Evolutionary conservation across 352 stramenopile species (phyloP).

Genomic region (Saprolegnia diclina): DNA sequence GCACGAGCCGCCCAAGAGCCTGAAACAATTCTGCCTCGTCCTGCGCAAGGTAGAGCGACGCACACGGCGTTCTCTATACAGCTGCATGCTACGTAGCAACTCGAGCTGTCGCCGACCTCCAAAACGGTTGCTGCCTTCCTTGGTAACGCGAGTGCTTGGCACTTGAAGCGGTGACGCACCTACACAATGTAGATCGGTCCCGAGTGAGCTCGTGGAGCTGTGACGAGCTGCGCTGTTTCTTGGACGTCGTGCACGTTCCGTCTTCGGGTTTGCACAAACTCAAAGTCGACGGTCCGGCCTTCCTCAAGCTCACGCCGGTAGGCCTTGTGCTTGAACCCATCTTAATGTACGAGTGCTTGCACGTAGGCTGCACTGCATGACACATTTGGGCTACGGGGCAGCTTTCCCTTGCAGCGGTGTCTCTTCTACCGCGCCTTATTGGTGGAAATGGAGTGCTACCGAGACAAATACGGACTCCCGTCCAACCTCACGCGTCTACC

Average conservation of each 20-base stretch:
- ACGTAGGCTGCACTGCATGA: constrained; percentile 5
- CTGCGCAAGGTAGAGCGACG: neutral
- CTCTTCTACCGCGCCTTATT: constrained; percentile 14
- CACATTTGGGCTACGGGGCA: neutral
- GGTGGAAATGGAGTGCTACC: neutral
- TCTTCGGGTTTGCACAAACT: neutral
- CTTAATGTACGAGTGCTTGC: neutral
- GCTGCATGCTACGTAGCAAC: neutral
- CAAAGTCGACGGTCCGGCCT: neutral
- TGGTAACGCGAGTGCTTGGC: neutral
- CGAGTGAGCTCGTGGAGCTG: neutral
- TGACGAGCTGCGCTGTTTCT: neutral
- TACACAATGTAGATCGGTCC: neutral
- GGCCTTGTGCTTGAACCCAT: neutral
- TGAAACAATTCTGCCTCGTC: constrained; percentile 10
- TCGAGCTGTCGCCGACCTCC: neutral
- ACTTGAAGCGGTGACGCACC: too few species aligned
- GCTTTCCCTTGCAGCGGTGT: constrained; percentile 7
- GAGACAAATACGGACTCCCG: neutral
- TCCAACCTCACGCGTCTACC: neutral
- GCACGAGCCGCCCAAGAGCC: neutral
- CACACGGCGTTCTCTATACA: neutral
- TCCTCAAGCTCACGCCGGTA: neutral
- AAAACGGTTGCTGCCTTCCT: neutral
- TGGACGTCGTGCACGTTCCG: constrained; percentile 3